A percentile compares a stretch with the other conserved stretches of the same genome.
Evolutionary conservation across 2,329 filamentous ascomycete genomes (phyloP).

Genomic region (Aspergillus viridinutans): DNA sequence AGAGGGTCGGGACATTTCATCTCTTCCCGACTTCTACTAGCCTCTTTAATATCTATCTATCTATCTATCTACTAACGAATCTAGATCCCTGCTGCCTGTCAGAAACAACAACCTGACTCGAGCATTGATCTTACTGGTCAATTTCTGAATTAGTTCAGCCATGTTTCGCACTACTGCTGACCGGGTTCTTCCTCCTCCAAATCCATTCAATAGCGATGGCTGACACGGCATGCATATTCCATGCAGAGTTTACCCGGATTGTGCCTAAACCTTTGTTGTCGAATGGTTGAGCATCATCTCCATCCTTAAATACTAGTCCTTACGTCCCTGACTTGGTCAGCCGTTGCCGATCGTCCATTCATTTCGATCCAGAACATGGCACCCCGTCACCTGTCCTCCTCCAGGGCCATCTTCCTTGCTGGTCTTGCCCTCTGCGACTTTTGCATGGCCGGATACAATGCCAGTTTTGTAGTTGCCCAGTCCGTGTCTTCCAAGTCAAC

Average conservation of each 20-base stretch:
- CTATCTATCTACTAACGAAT: not conserved
- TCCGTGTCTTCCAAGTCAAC: conserved; percentile 1
- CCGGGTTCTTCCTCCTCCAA: too few relatives aligned
- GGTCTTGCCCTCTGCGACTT: conserved; percentile 12
- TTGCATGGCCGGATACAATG: conserved; percentile 9
- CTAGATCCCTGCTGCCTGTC: not conserved
- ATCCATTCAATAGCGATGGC: too few relatives aligned
- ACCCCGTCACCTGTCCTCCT: not conserved
- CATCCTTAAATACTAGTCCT: too few relatives aligned
- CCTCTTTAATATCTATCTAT: too few relatives aligned
- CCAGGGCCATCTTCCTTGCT: conserved; percentile 9
- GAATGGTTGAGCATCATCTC: too few relatives aligned
- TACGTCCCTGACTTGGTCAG: too few relatives aligned
- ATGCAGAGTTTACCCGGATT: too few relatives aligned
- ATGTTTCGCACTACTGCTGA: not conserved
- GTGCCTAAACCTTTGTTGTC: too few relatives aligned
- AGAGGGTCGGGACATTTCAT: not conserved
- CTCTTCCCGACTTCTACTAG: not conserved
- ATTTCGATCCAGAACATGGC: too few relatives aligned
- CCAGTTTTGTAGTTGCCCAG: conserved; percentile 6
- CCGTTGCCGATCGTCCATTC: too few relatives aligned
- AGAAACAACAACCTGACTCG: not conserved
- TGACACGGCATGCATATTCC: too few relatives aligned
- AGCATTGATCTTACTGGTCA: not conserved
- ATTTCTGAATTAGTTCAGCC: not conserved